Evolutionary conservation across 257 asterid genomes (phyloP).

Genomic region (Solanum medicagineum): DNA sequence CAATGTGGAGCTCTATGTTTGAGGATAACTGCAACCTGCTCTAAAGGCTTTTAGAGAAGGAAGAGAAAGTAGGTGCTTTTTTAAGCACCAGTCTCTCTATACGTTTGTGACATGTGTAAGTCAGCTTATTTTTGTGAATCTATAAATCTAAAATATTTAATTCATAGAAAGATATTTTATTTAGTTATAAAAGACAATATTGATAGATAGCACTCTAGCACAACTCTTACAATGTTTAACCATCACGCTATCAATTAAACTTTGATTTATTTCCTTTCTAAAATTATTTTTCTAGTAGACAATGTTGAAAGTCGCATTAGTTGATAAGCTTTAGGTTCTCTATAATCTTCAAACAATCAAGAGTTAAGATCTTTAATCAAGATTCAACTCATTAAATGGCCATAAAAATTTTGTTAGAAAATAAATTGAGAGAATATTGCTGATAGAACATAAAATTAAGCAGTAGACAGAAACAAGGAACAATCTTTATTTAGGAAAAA

Average conservation of each 20-base stretch:
- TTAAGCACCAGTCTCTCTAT: neutral
- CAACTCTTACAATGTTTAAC: neutral
- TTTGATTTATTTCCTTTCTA: neutral
- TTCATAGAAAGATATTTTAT: neutral
- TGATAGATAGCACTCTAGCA: neutral
- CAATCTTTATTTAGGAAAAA: too few relatives aligned
- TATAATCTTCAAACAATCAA: too few relatives aligned
- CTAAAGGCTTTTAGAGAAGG: neutral
- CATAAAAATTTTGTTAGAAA: too few relatives aligned
- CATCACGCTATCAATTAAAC: neutral
- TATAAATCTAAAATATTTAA: neutral
- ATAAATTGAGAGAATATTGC: too few relatives aligned
- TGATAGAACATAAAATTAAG: too few relatives aligned
- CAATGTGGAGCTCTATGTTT: neutral
- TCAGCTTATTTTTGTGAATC: neutral
- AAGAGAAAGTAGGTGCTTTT: neutral
- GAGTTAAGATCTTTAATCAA: neutral
- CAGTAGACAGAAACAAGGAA: too few relatives aligned
- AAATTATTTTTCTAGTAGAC: neutral
- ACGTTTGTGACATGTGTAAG: neutral
- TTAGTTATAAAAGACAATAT: neutral
- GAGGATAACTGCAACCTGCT: neutral
- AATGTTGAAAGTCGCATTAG: neutral
- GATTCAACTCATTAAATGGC: neutral
- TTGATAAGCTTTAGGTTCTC: neutral